These are phyloP conservation scores for Sporothrix euskadiensis DNA, from an alignment of 2,329 filamentous ascomycete species.

Conservation along the genomic window DNA sequence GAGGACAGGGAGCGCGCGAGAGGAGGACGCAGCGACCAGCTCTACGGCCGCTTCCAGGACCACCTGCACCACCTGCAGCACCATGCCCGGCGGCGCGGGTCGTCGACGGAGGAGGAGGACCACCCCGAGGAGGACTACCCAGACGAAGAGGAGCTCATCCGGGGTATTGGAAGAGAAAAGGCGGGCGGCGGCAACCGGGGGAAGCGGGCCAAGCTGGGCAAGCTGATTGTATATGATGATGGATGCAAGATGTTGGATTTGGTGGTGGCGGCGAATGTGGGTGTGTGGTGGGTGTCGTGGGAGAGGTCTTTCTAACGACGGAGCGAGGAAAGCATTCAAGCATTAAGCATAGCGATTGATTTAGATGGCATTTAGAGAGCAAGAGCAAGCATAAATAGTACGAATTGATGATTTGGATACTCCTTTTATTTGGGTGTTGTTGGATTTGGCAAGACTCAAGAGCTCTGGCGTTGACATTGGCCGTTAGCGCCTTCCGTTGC, in stretches of 20 bases:
- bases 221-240: slow-evolving; percentile 84
- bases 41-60: slow-evolving; percentile 46
- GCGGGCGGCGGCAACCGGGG: slow-evolving; percentile 85
- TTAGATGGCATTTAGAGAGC: background rate
- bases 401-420: background rate
- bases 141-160: slow-evolving; percentile 42
- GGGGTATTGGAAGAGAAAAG: slow-evolving; percentile 76
- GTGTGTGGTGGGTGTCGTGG: slow-evolving; percentile 91
- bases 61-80: slow-evolving; percentile 28
- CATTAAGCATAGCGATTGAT: background rate
- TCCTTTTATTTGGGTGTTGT: too few species aligned
- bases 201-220: slow-evolving; percentile 87
- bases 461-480: background rate
- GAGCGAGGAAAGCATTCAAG: background rate
- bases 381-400: background rate
- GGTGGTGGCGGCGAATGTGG: slow-evolving; percentile 86
- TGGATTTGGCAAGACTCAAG: background rate
- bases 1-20: background rate
- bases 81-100: slow-evolving; percentile 36
- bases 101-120: slow-evolving; percentile 42
- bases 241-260: slow-evolving; percentile 95
- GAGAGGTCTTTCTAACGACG: slow-evolving; percentile 43
- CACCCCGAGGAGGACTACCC: slow-evolving; percentile 32
- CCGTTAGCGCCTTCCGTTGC: background rate
- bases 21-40: slow-evolving; percentile 35